Percentiles rank a stretch among this genome's conserved stretches.
phyloP scores from a whole-genome alignment of 2,329 filamentous ascomycete species.

The Xylariaceae sp. region DNA sequence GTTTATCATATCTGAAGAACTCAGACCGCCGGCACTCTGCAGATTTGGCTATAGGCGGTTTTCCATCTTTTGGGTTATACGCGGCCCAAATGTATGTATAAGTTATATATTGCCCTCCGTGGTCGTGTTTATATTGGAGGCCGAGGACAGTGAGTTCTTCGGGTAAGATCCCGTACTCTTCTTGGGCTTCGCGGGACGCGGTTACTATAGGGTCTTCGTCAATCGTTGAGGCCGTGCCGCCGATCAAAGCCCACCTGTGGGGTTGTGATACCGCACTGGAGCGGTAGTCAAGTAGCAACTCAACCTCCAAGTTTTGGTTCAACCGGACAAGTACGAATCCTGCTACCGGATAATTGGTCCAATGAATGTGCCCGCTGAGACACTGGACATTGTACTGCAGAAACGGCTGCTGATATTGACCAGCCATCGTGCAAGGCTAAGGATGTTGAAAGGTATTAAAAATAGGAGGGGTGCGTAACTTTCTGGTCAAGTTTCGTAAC shows the following conservation, averaged over 20 bases:
- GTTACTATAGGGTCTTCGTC: neutral
- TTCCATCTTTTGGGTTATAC: constrained; percentile 10
- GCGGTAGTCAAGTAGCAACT: constrained; percentile 18
- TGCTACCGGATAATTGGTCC: constrained; percentile 11
- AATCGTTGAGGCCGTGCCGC: neutral
- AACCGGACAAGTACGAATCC: constrained; percentile 17
- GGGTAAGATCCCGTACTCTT: constrained; percentile 11
- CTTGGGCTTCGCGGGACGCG: neutral
- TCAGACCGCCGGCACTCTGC: neutral
- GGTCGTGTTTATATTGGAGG: constrained; percentile 7
- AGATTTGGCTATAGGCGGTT: neutral
- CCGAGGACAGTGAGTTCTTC: constrained; percentile 5
- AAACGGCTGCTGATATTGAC: constrained; percentile 8
- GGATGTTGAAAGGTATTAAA: constrained; percentile 34
- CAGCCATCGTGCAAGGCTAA: constrained; percentile 1
- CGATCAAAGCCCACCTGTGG: constrained; percentile 13
- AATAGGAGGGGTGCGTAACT: neutral
- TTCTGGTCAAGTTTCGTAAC: no score
- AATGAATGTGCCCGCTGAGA: constrained; percentile 7
- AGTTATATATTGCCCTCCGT: constrained; percentile 19
- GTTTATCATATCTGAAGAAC: constrained; percentile 16
- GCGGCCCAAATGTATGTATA: constrained; percentile 25
- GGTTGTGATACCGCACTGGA: neutral
- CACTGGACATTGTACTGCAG: constrained; percentile 11
- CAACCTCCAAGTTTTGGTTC: constrained; percentile 5